Base-by-base conservation (phyloP, 495 filamentous ascomycete genomes). In the Podospora australis region DNA sequence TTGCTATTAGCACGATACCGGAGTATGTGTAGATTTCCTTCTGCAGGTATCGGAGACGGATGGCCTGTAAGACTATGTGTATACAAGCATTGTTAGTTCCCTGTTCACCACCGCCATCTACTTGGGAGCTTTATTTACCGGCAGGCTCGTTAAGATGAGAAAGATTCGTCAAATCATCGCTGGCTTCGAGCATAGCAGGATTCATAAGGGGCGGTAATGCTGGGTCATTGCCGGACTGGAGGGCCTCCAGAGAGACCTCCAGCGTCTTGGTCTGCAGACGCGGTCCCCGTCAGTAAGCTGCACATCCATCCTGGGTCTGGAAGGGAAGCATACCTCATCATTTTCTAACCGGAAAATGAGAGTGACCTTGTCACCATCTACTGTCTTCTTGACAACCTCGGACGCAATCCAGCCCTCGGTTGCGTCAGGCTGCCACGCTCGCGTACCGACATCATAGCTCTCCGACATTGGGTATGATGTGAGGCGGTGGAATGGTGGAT, bases 21-120 rank as follows among this genome's bases (percentile, higher is more conserved):
- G 87, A 94, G 73, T 99, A 99, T 62, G 92, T 99, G 77, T 99
- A 99, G 59, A 99, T 99, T 61, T 99, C 92, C 63, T 97, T 97
- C 65, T 99, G 95, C 47, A 86, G 81, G 74, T 99, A 99, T 68
- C 92, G 88, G 58, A 99, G 81, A 62, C 88, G 90, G 63, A 99
- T 99, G 21, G 92, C 92, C 76, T 99, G 92, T 25, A 99, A 70
- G 44, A 99, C 92, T 97, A 57, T 36, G 51, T 48, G 17, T 19
- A 25, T 23, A 46, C 43, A 45, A 42, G 36, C 7, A 22, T 40
- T 43, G 57, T 78, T 56, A 79, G 71, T 55, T 49, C 46, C 20
- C n/a, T 43, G 20, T 21, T 40, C 22, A 35, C 23, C 7, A 23
- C 17, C 19, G 34, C 25, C 13, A 43, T 22, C 17, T 32, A 49